Percentiles rank a stretch among this genome's conserved stretches.
Evolutionary conservation across 2,329 filamentous ascomycete species (phyloP).

Genomic region (Tolypocladium guangdongense): DNA sequence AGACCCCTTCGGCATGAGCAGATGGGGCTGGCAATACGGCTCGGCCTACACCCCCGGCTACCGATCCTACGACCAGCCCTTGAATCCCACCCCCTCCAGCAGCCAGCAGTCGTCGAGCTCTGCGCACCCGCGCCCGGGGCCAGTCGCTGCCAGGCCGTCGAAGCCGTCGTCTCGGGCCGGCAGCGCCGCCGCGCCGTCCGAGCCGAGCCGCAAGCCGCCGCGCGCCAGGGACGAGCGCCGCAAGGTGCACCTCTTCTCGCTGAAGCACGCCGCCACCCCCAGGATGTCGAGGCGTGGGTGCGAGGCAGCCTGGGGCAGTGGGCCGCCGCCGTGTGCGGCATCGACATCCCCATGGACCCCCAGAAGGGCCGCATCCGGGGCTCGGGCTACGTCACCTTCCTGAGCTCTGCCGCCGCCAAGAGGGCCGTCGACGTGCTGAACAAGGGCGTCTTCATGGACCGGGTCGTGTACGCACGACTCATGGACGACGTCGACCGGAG

Average conservation of each 20-base stretch:
- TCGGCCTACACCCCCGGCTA: not conserved
- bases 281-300: constrained; percentile 18
- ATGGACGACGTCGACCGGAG: constrained; percentile 5
- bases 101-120: not conserved
- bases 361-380: constrained; percentile 14
- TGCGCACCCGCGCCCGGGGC: not conserved
- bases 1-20: not conserved
- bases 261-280: constrained; percentile 11
- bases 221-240: constrained; percentile 5
- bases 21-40: not conserved
- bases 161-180: not conserved
- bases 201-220: not conserved
- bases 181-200: not conserved
- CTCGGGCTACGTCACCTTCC: constrained; percentile 14
- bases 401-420: constrained; percentile 9
- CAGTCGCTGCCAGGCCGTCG: too few species aligned
- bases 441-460: constrained; percentile 13
- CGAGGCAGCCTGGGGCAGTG: constrained; percentile 11
- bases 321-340: constrained; percentile 8
- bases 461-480: constrained; percentile 12
- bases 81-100: not conserved
- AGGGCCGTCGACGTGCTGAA: constrained; percentile 14
- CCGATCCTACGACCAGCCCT: not conserved
- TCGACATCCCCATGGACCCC: constrained; percentile 14
- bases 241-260: constrained; percentile 15